phyloP scores from a whole-genome alignment of 2,329 filamentous ascomycete genomes.

The Paracoccidioides brasiliensis region DNA sequence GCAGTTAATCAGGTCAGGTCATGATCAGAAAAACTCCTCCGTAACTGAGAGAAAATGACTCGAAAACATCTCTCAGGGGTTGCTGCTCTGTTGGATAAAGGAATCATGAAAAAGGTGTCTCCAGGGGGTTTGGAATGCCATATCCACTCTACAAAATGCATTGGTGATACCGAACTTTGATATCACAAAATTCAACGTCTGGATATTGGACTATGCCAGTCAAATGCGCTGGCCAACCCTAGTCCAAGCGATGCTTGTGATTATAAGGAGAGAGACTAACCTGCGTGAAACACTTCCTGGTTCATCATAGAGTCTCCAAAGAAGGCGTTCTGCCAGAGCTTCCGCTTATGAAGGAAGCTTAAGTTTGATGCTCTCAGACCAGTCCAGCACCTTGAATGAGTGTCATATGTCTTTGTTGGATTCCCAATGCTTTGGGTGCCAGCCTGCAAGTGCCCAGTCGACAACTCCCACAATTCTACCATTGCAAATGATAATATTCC shows the following conservation, averaged over 20 bases:
- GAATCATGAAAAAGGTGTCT: constrained; percentile 4
- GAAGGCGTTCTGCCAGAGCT: constrained; percentile 8
- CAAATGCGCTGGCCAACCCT: constrained; percentile 4
- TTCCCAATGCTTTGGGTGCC: constrained; percentile 16
- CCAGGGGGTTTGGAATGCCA: constrained; percentile 6
- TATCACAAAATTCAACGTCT: constrained; percentile 5
- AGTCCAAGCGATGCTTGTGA: constrained; percentile 5
- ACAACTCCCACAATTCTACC: constrained; percentile 14
- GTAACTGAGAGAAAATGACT: neutral
- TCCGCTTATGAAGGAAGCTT: constrained; percentile 9
- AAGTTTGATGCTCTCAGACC: constrained; percentile 7
- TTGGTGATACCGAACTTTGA: constrained; percentile 6
- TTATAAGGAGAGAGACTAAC: constrained; percentile 5
- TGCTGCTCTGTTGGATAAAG: constrained; percentile 3
- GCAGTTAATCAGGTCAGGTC: neutral
- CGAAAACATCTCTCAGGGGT: constrained; percentile 2
- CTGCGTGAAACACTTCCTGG: constrained; percentile 8
- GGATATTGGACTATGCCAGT: constrained; percentile 6
- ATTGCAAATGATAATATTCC: constrained; percentile 15
- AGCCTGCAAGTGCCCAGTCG: constrained; percentile 17
- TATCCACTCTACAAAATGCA: constrained; percentile 5
- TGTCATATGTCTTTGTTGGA: constrained; percentile 11
- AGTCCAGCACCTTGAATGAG: constrained; percentile 8
- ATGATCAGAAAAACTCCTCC: constrained; percentile 5
- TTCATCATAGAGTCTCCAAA: constrained; percentile 10